Percentiles rank a stretch among this genome's conserved stretches.
Evolutionary conservation across 371 early-diverging fungal species (phyloP).

Genomic region (Basidiobolus meristosporus): DNA sequence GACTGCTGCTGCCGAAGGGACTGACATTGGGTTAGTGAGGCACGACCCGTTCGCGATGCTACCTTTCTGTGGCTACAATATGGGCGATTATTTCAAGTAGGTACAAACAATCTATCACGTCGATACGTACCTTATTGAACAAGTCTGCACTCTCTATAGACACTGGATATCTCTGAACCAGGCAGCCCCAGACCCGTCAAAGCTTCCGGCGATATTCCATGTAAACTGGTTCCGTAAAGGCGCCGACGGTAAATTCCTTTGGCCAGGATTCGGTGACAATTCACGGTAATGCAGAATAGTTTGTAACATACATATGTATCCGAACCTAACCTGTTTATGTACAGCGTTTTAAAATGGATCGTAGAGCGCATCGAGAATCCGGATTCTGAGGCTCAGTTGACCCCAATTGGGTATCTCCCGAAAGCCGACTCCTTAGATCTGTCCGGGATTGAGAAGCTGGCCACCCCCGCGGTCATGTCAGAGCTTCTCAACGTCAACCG

Average conservation of each 20-base stretch:
- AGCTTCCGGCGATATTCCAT: conserved; percentile 18
- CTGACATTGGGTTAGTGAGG: conserved; percentile 11
- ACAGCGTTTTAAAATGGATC: conserved; percentile 21
- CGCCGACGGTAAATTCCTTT: conserved; percentile 11
- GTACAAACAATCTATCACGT: too few relatives aligned
- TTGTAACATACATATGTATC: not conserved
- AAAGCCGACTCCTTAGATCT: conserved; percentile 11
- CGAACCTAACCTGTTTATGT: not conserved
- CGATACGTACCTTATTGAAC: too few relatives aligned
- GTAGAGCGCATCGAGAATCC: conserved; percentile 14
- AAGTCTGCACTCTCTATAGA: not conserved
- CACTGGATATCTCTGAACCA: conserved; percentile 15
- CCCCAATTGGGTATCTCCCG: conserved; percentile 19
- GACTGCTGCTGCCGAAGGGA: conserved; percentile 21
- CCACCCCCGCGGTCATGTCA: conserved; percentile 10
- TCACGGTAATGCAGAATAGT: conserved; percentile 5
- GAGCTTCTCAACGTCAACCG: conserved; percentile 12
- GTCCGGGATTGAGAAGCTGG: conserved; percentile 11
- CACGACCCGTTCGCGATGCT: conserved; percentile 22
- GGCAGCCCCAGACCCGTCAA: conserved; percentile 9
- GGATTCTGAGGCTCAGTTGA: conserved; percentile 8
- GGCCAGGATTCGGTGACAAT: conserved; percentile 20
- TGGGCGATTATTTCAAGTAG: conserved; percentile 14
- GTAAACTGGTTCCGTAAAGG: conserved; percentile 23
- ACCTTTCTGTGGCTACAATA: conserved; percentile 20